These are phyloP conservation scores for Veloporphyrellus conicus DNA, from an alignment of 1,284 basidiomycete species.

Conservation along the genomic window DNA sequence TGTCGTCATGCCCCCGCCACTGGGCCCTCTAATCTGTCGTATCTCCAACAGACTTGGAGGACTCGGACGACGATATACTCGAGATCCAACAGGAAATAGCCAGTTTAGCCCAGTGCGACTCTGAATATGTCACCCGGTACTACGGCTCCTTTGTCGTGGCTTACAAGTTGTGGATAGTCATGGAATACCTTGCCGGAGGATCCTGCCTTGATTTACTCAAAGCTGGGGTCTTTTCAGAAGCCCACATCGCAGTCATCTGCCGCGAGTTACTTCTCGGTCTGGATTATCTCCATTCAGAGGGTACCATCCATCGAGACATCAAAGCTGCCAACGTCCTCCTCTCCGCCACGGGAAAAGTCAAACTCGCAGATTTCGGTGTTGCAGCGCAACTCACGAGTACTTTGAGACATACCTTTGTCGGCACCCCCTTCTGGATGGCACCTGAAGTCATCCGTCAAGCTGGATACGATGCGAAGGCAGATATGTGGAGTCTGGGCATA, in stretches of 20 bases:
- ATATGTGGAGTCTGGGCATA: slow-evolving; percentile 96
- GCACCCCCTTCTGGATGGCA: slow-evolving; percentile 98
- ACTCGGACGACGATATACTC: slow-evolving; percentile 91
- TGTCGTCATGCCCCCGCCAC: neutral
- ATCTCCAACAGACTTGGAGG: slow-evolving; percentile 62
- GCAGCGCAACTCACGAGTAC: slow-evolving; percentile 89
- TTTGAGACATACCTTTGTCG: slow-evolving; percentile 89
- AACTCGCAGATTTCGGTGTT: slow-evolving; percentile 96
- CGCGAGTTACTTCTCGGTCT: slow-evolving; percentile 92
- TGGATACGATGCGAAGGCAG: slow-evolving; percentile 93
- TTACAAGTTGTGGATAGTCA: slow-evolving; percentile 98
- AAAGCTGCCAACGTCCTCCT: slow-evolving; percentile 96
- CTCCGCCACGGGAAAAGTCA: slow-evolving; percentile 87
- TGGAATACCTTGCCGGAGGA: slow-evolving; percentile 99
- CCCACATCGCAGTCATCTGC: slow-evolving; percentile 91
- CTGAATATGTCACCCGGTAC: slow-evolving; percentile 93
- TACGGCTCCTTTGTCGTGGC: slow-evolving; percentile 96
- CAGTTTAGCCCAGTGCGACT: slow-evolving; percentile 92
- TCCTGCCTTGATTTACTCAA: slow-evolving; percentile 95
- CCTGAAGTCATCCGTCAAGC: slow-evolving; percentile 96
- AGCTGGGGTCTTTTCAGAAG: slow-evolving; percentile 84
- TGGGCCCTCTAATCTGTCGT: slow-evolving; percentile 1
- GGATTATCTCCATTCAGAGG: slow-evolving; percentile 90
- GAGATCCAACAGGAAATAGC: slow-evolving; percentile 98
- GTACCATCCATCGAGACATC: slow-evolving; percentile 97